Conservation (phyloP, 176 grass and related monocot species). For the Ananas comosus region DNA sequence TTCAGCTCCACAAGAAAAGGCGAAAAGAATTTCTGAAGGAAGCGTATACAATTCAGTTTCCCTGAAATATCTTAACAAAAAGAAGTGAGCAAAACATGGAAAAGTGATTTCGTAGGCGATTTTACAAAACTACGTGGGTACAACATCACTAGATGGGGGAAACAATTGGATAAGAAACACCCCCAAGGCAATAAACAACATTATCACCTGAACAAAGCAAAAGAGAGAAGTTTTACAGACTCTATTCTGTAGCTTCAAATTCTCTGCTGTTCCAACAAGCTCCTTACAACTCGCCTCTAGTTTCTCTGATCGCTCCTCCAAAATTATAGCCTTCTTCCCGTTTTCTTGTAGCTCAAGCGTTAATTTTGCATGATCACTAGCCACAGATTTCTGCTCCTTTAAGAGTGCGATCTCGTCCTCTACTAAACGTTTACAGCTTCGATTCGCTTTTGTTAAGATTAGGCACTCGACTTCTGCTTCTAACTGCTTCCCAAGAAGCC, state of each 20-base stretch:
- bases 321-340: conserved; percentile 31
- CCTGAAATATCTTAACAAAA: no score
- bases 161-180: conserved; percentile 28
- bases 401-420: conserved; percentile 38
- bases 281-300: conserved; percentile 37
- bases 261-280: conserved; percentile 25
- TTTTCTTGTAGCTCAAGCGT: conserved; percentile 26
- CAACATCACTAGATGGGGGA: conserved; percentile 19
- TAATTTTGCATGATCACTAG: conserved; percentile 1
- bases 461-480: conserved; percentile 44
- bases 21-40: no score
- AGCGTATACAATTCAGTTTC: no score
- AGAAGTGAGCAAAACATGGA: not conserved
- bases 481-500: conserved; percentile 43
- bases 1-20: no score
- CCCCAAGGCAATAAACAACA: conserved; percentile 37
- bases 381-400: conserved; percentile 33
- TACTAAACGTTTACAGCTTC: conserved; percentile 35
- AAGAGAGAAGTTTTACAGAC: conserved; percentile 44
- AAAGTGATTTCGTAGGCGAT: conserved; percentile 11
- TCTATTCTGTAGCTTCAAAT: conserved; percentile 40
- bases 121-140: conserved; percentile 39
- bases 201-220: conserved; percentile 41
- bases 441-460: conserved; percentile 37
- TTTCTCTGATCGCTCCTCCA: conserved; percentile 34